Evolutionary conservation across 768 basidiomycete genomes (phyloP).

Genomic region (Phaffia australis): DNA sequence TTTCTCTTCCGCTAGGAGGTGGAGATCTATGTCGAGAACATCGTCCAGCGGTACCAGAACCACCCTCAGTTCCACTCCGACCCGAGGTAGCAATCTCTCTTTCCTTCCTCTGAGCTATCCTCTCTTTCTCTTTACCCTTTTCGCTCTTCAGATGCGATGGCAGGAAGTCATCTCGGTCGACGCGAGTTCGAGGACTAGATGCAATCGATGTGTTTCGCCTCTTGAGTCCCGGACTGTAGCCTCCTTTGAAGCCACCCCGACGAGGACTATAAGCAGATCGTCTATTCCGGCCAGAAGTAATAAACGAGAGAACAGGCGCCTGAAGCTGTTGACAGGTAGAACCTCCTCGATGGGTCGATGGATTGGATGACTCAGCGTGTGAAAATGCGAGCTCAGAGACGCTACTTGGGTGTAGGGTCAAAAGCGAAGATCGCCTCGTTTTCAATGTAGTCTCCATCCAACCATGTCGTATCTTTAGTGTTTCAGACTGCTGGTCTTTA

Average conservation of each 20-base stretch:
- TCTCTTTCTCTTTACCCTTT: conserved; percentile 16
- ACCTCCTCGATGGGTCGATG: neutral
- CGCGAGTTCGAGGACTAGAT: neutral
- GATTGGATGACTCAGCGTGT: neutral
- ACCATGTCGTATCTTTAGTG: no score
- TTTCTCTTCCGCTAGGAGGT: conserved; percentile 10
- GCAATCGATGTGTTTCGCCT: neutral
- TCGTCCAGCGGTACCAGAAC: conserved; percentile 9
- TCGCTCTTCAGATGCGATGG: conserved; percentile 23
- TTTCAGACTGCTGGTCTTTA: no score
- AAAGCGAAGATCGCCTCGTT: no score
- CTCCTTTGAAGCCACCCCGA: no score
- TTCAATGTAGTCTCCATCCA: no score
- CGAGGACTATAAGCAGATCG: neutral
- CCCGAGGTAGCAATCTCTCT: conserved; percentile 11
- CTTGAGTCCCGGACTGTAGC: no score
- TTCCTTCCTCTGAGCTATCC: neutral
- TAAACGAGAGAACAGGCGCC: neutral
- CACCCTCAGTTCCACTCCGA: neutral
- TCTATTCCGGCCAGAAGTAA: neutral
- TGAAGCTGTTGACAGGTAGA: neutral
- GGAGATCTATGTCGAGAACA: conserved; percentile 19
- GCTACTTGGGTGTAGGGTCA: no score
- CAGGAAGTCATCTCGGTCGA: conserved; percentile 16
- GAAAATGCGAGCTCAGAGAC: no score